phyloP scores from a whole-genome alignment of 2,329 filamentous ascomycete species.

The Phaeosphaeria sp. region DNA sequence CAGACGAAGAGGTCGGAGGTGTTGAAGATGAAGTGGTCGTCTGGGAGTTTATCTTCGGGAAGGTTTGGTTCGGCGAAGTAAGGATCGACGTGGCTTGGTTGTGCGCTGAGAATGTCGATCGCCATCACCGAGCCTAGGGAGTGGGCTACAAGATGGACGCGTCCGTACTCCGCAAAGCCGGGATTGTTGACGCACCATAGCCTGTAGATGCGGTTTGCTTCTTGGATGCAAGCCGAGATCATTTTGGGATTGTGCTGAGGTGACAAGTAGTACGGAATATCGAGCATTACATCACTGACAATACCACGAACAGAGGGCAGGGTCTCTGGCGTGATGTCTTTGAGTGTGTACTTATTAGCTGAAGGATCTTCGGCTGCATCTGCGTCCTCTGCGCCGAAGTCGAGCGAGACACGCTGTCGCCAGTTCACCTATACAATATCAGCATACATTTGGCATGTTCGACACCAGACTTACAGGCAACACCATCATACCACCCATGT shows the following conservation, averaged over 20 bases:
- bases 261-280: constrained; percentile 97
- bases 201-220: constrained; percentile 94
- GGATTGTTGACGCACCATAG: constrained; percentile 96
- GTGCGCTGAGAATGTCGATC: constrained; percentile 85
- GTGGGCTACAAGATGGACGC: constrained; percentile 91
- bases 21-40: constrained; percentile 80
- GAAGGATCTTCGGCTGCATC: constrained; percentile 63
- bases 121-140: constrained; percentile 95
- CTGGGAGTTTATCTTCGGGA: constrained; percentile 57
- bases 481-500: constrained; percentile 91
- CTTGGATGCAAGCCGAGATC: constrained; percentile 84
- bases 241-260: constrained; percentile 90
- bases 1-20: constrained; percentile 88
- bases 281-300: constrained; percentile 97
- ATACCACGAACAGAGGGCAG: constrained; percentile 90
- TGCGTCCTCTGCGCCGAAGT: constrained; percentile 68
- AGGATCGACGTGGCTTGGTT: constrained; percentile 74
- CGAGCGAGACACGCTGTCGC: constrained; percentile 86
- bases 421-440: constrained; percentile 72
- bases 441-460: constrained; percentile 8
- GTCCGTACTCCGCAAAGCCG: constrained; percentile 78
- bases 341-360: constrained; percentile 71
- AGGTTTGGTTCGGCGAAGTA: constrained; percentile 42
- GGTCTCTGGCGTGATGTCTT: constrained; percentile 90
- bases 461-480: constrained; percentile 63